Base-by-base conservation (phyloP, 208 protist genomes). In the Angomonas ambiguus region DNA sequence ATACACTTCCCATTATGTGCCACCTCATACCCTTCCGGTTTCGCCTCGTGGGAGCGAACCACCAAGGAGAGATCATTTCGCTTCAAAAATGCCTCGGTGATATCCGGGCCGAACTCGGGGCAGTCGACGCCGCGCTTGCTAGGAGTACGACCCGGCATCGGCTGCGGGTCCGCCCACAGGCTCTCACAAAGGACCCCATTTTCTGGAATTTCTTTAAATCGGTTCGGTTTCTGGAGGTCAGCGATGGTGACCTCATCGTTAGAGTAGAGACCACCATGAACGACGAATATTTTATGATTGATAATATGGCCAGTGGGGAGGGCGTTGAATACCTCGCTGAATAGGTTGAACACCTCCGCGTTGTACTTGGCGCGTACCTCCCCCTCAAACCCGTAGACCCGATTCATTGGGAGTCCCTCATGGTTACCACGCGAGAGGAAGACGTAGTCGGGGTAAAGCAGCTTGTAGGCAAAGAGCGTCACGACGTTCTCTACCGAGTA, bases 301-400 rank as follows among this genome's bases (percentile, higher is more conserved):
- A 99, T 88, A 25, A 98, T 71, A 76, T 96, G 86, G 24, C 84
- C 89, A 11, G 97, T 89, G 8, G 98, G 98, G 16, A 99, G 80
- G 6, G 80, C 86, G 62, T 94, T 89, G 80, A 99, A 99, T 2
- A 98, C 81, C 53, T 99, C 97, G 1, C 84, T 83, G 76, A 99
- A 99, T 8, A 99, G 74, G 30, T 93, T 74, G 65, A 96, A 98
- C 35, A 98, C 70, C 61, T 92, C 83, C 16, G 70, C 74, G 49
- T 86, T 80, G 78, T 97, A 98, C 78, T 99, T 99, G 60, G 86
- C 79, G 35, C 90, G 88, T 20, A 99, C 95, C 77, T 99, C 98
- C 30, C 97, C 97, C 65, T 98, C 93, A 74, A 99, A 99, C 35
- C 98, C 98, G 67, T 99, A 99, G 61, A 99, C 89, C 61, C 92